Conservation (phyloP, 768 basidiomycete genomes). For the Mycena filopes region DNA sequence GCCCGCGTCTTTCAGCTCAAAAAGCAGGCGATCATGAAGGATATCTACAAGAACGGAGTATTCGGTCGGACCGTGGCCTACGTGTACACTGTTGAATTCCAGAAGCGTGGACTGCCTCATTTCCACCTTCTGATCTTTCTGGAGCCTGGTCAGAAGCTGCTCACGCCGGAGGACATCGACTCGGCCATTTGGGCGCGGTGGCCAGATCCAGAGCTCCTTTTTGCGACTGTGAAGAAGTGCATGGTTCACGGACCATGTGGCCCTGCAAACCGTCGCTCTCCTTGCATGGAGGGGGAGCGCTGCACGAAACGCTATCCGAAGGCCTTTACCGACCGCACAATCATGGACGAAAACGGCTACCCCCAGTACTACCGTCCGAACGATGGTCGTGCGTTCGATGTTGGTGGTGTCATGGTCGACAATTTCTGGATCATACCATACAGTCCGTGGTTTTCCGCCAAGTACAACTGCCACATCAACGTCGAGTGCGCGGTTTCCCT, state of each 20-base stretch:
- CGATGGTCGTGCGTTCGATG: neutral
- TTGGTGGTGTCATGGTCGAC: conserved; percentile 7
- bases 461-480: conserved; percentile 39
- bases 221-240: conserved; percentile 6
- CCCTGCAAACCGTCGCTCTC: conserved; percentile 3
- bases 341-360: conserved; percentile 21
- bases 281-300: conserved; percentile 39
- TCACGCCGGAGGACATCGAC: conserved; percentile 8
- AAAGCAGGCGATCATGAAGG: conserved; percentile 48
- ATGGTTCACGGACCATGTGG: conserved; percentile 52
- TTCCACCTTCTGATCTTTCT: conserved; percentile 60
- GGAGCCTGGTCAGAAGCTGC: conserved; percentile 44
- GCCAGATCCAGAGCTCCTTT: conserved; percentile 19
- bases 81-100: conserved; percentile 62
- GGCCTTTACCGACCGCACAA: conserved; percentile 5
- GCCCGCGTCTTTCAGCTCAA: conserved; percentile 58
- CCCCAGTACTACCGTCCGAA: conserved; percentile 4
- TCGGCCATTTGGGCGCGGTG: conserved; percentile 6
- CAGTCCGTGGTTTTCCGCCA: conserved; percentile 29
- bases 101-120: conserved; percentile 65
- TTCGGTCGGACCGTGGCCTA: conserved; percentile 45
- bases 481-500: conserved; percentile 26
- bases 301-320: conserved; percentile 26
- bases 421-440: conserved; percentile 37
- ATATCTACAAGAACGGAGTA: conserved; percentile 49